phyloP scores from a whole-genome alignment of 106 monocot genomes.

The Iris macrosiphon region DNA sequence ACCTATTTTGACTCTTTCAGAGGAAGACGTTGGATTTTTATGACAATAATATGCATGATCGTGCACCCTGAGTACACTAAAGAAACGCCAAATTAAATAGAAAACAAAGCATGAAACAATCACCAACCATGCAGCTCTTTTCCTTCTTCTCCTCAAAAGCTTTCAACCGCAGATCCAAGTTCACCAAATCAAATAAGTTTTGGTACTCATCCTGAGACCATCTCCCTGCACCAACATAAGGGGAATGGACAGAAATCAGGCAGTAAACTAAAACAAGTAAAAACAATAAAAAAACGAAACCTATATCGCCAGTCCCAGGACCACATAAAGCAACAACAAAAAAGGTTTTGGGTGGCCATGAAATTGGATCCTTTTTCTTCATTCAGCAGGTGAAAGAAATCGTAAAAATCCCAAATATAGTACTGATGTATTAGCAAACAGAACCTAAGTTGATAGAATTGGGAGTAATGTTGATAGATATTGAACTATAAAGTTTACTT shows the following conservation, averaged over 20 bases:
- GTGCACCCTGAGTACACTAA: not conserved
- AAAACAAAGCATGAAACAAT: too few relatives aligned
- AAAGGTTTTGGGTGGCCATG: too few relatives aligned
- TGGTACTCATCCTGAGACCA: conserved; percentile 53
- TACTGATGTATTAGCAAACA: too few relatives aligned
- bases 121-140: conserved; percentile 22
- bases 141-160: conserved; percentile 24
- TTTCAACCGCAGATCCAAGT: conserved; percentile 42
- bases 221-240: conserved; percentile 17
- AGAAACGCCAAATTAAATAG: not conserved
- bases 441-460: too few relatives aligned
- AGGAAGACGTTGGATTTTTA: not conserved
- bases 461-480: too few relatives aligned
- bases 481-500: too few relatives aligned
- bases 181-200: conserved; percentile 55
- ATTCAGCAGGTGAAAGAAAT: too few relatives aligned
- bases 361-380: too few relatives aligned
- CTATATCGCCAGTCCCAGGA: too few relatives aligned
- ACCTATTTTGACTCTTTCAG: not conserved
- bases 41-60: not conserved
- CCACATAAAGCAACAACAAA: too few relatives aligned
- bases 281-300: too few relatives aligned
- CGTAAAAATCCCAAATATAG: too few relatives aligned
- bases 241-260: conserved; percentile 1
- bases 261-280: not conserved